Evolutionary conservation across 2,329 filamentous ascomycete genomes (phyloP), one percentile per base, ranked within the genome.

Genomic region (Trichoderma afroharzianum): DNA sequence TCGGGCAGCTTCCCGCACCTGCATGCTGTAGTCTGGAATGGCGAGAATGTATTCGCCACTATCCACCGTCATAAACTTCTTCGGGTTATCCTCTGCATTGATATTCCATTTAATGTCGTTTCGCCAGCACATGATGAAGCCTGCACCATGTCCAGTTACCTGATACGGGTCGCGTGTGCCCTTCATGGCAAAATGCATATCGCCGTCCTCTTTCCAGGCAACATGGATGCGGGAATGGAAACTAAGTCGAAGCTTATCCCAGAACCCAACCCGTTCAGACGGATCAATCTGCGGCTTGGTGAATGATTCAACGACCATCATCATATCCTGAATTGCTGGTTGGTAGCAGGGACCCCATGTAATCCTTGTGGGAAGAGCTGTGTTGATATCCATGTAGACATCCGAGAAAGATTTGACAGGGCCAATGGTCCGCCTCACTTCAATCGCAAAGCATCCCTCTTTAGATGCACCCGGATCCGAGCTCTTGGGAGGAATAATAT

Each of bases 321-420:
- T 99, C 92, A 98, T 97, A 78, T 99, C 97, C 80, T 99, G 96
- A 63, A 99, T 95, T 1, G 95, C 95, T 32, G 97, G 96, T 78
- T 99, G 97, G 78, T 98, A 99, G 2, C 95, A 97, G 59, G 96
- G 95, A 8, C 95, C 95, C 97, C 96, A 99, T 0, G 95, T 98
- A 68, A 99, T 95, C 58, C 93, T 90, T 0, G 96, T 99, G 2
- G 97, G 93, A 72, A 95, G 89, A 68, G 91, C 92, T 2, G 95
- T 98, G 80, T 98, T 97, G 80, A 99, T 95, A 74, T 97, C 93
- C 76, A 99, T 87, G 39, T 88, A 89, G 81, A 98, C 95, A 78
- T 98, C 92, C 0, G 96, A 98, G 79, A 96, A 99, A 0, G 94
- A 97, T 82, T 99, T 99, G 74, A 99, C 94, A 0, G 97, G 93